phyloP scores from a whole-genome alignment of 345 rosid genomes.

The Toxicodendron radicans region DNA sequence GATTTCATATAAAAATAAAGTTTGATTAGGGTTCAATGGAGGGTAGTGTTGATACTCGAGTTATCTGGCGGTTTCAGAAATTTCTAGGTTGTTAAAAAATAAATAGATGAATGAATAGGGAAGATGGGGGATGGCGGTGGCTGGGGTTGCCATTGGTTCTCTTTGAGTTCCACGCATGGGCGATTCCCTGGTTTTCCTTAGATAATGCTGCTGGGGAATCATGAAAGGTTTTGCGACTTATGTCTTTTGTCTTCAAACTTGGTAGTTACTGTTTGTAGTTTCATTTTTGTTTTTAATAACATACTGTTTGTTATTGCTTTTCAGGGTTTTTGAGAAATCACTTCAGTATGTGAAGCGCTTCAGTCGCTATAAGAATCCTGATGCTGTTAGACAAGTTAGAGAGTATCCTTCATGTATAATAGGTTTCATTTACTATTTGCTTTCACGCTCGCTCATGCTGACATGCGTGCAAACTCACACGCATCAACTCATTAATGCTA shows the following conservation, averaged over 20 bases:
- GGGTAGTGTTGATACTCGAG: no score
- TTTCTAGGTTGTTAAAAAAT: no score
- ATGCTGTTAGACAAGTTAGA: constrained; percentile 97
- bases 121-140: no score
- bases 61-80: no score
- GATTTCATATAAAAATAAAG: neutral
- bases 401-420: constrained; percentile 71
- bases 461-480: neutral
- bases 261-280: neutral
- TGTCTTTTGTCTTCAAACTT: constrained; percentile 3
- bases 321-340: constrained; percentile 96
- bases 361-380: constrained; percentile 97
- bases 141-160: no score
- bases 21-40: neutral
- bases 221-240: neutral
- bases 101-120: no score
- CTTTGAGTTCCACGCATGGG: neutral
- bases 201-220: neutral
- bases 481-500: neutral
- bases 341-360: constrained; percentile 97
- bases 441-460: neutral
- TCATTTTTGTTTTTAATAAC: no score
- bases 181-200: neutral
- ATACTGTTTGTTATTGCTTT: constrained; percentile 8
- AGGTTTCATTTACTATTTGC: neutral